These are phyloP conservation scores for Ophiostoma triangulosporum DNA, from an alignment of 2,329 filamentous ascomycete genomes.

Conservation along the genomic window DNA sequence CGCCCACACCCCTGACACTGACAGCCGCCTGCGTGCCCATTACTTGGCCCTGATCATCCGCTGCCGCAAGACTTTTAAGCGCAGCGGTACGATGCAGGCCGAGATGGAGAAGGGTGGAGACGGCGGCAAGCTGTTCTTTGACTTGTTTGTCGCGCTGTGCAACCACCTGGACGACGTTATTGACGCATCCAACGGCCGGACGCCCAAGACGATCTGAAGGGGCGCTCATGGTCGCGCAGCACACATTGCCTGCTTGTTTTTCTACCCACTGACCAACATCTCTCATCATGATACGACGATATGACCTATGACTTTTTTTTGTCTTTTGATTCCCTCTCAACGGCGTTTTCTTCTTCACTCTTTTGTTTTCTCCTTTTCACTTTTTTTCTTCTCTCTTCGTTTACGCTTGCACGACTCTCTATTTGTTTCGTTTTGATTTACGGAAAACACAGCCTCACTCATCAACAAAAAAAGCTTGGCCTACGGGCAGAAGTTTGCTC, in stretches of 20 bases:
- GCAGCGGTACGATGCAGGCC: slow-evolving; percentile 95
- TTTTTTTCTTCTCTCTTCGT: not conserved
- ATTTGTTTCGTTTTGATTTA: not conserved
- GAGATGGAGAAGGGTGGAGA: slow-evolving; percentile 84
- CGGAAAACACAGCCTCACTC: slow-evolving; percentile 2
- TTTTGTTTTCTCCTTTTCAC: slow-evolving; percentile 2
- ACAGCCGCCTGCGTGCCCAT: slow-evolving; percentile 86
- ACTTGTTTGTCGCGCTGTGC: slow-evolving; percentile 95
- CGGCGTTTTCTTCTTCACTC: slow-evolving; percentile 1
- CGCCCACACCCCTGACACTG: slow-evolving; percentile 83
- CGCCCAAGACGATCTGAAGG: slow-evolving; percentile 42
- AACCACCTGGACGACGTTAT: slow-evolving; percentile 96
- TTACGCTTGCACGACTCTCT: not conserved
- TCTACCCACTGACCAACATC: not conserved
- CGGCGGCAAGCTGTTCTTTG: slow-evolving; percentile 80
- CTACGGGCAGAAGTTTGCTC: not conserved
- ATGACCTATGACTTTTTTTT: slow-evolving; percentile 5
- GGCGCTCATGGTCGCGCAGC: not conserved
- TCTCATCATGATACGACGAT: slow-evolving; percentile 5
- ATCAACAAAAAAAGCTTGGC: not conserved
- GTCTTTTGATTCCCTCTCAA: slow-evolving; percentile 5
- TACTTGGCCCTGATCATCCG: slow-evolving; percentile 96
- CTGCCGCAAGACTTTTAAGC: slow-evolving; percentile 94
- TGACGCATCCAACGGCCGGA: slow-evolving; percentile 60
- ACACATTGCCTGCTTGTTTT: not conserved